Evolutionary conservation across 805 yeast genomes (phyloP), one percentile per base, ranked within the genome.

Genomic region (Candida xyloterini): DNA sequence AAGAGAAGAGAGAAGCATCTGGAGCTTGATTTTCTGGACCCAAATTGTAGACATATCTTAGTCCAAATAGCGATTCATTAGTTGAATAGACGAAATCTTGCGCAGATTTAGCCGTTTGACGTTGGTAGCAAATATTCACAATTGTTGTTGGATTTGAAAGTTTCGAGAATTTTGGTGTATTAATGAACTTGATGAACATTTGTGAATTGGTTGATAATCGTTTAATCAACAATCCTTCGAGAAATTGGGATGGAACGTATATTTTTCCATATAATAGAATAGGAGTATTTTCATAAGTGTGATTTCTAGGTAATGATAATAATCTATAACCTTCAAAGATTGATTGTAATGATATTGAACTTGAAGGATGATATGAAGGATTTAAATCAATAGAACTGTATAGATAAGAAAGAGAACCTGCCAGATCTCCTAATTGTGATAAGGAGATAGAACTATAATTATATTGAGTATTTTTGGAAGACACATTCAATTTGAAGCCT

Each of bases 151-250:
- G 38, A 33, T 49, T 53, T 13, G 60, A 43, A 18, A 55, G 41
- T 23, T 56, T 52, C 38, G 52, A 55, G 21, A 57, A 43, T 27
- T 55, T 57, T 20, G 69, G 62, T 0, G 76, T 86, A 54, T 86
- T 85, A 22, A 89, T 78, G 56, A 93, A 84, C 50, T 86, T 85
- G 15, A 87, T 62, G 29, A 83, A 63, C 11, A 90, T 42, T 54
- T 87, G 96, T 2, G 85, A 69, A 18, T 68, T 66, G 5, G 73
- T 61, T 0, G 81, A 67, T 13, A 86, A 53, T 40, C 87, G 66
- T 46, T 83, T 77, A 28, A 88, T 77, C 7, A 81, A 49, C 91
- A 93, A 81, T 1, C 96, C 96, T 60, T 91, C 98, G 2, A 93
- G 64, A 7, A 84, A 81, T 13, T 86, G 80, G 2, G 87, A 84